Percentiles rank a stretch among this genome's conserved stretches.
Conservation (phyloP, 73 alveolate genomes). For the Paramecium octaurelia region DNA sequence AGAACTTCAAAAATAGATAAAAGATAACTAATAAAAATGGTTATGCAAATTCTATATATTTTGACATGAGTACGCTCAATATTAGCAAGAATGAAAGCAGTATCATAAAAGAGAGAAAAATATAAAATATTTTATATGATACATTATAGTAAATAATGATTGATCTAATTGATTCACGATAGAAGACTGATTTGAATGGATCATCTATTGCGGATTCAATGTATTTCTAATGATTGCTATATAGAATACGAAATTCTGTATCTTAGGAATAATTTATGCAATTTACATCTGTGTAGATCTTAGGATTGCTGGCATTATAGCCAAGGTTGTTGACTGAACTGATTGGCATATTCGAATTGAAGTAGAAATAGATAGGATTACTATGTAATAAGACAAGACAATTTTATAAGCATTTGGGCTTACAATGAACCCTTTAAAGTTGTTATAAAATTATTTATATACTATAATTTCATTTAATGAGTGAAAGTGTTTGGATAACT, state of each 20-base stretch:
- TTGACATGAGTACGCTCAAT: not conserved
- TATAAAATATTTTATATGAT: not conserved
- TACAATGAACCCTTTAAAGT: not conserved
- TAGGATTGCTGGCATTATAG: constrained; percentile 9
- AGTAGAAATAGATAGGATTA: constrained; percentile 1
- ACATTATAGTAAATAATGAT: not conserved
- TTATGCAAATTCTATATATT: constrained; percentile 41
- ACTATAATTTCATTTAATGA: not conserved
- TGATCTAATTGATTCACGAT: constrained; percentile 11
- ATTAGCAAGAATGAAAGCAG: not conserved
- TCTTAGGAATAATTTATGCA: not conserved
- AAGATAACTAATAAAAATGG: constrained; percentile 42
- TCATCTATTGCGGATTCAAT: constrained; percentile 43
- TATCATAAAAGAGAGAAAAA: not conserved
- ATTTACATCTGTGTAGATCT: not conserved
- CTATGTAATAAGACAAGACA: not conserved
- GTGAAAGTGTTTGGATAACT: not conserved
- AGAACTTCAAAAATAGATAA: not conserved
- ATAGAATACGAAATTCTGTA: constrained; percentile 32
- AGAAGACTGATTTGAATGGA: not conserved
- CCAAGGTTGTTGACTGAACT: not conserved
- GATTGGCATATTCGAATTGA: not conserved
- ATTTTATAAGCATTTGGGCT: not conserved
- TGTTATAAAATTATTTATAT: not conserved
- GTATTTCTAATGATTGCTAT: not conserved